Evolutionary conservation across 306 rosid genomes (phyloP).

Genomic region (Dryas drummondii): DNA sequence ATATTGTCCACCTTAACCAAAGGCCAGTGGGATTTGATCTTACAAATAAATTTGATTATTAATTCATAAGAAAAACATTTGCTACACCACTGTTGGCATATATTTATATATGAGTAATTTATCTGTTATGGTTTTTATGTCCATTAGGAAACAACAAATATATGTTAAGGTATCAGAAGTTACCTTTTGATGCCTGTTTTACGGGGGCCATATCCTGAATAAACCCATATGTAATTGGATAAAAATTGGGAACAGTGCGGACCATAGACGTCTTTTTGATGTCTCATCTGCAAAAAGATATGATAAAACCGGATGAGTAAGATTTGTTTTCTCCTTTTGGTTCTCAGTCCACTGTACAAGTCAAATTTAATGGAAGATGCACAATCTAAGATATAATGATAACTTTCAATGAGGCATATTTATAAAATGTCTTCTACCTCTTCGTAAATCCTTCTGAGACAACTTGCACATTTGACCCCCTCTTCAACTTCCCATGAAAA

Average conservation of each 20-base stretch:
- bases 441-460: conserved; percentile 73
- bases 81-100: not conserved
- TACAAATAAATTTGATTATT: not conserved
- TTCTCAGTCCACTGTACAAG: not conserved
- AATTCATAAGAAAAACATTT: not conserved
- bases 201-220: conserved; percentile 73
- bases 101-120: not conserved
- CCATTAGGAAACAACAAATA: not conserved
- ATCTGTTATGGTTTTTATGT: not conserved
- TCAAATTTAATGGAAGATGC: not conserved
- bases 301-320: not conserved
- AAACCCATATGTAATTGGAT: conserved; percentile 66
- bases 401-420: not conserved
- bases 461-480: conserved; percentile 81
- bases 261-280: conserved; percentile 64
- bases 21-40: not conserved
- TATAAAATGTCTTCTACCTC: conserved; percentile 57
- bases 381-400: not conserved
- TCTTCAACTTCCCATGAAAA: conserved; percentile 76
- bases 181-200: conserved; percentile 81
- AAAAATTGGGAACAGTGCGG: conserved; percentile 70
- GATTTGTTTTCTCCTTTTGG: not conserved
- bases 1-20: not conserved
- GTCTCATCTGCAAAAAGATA: conserved; percentile 60
- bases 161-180: conserved; percentile 7